Conservation (phyloP, 345 rosid species). For the Dimocarpus longan region DNA sequence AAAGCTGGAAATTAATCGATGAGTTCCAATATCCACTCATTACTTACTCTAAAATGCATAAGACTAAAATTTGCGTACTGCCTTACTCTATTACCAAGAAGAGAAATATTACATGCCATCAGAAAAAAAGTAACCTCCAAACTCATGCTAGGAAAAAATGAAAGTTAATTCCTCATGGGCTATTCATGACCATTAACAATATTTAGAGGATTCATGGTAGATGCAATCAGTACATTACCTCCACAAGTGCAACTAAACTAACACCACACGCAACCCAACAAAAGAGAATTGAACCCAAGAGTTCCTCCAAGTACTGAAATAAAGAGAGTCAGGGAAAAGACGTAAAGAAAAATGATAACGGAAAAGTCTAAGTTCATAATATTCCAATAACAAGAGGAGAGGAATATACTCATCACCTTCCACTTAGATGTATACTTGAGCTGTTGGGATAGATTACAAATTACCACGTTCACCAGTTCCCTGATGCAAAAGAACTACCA, state of each 20-base stretch:
- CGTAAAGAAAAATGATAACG: constrained; percentile 18
- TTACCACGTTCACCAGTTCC: constrained; percentile 66
- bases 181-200: constrained; percentile 14
- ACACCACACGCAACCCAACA: constrained; percentile 88
- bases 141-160: neutral
- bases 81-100: neutral
- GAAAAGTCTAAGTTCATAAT: neutral
- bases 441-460: constrained; percentile 72
- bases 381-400: constrained; percentile 11
- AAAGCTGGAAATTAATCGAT: no score
- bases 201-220: constrained; percentile 6
- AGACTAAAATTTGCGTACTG: neutral
- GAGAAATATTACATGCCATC: neutral
- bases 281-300: constrained; percentile 77
- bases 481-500: constrained; percentile 44
- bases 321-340: constrained; percentile 10
- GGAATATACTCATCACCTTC: constrained; percentile 51
- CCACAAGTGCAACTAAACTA: constrained; percentile 81
- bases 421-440: constrained; percentile 71
- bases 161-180: neutral
- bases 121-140: neutral
- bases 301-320: constrained; percentile 87
- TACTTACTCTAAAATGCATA: constrained; percentile 1
- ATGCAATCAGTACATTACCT: constrained; percentile 55
- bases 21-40: neutral